Percentiles rank a stretch among this genome's conserved stretches.
phyloP scores from a whole-genome alignment of 768 basidiomycete species.

The Tulasnella sp. region DNA sequence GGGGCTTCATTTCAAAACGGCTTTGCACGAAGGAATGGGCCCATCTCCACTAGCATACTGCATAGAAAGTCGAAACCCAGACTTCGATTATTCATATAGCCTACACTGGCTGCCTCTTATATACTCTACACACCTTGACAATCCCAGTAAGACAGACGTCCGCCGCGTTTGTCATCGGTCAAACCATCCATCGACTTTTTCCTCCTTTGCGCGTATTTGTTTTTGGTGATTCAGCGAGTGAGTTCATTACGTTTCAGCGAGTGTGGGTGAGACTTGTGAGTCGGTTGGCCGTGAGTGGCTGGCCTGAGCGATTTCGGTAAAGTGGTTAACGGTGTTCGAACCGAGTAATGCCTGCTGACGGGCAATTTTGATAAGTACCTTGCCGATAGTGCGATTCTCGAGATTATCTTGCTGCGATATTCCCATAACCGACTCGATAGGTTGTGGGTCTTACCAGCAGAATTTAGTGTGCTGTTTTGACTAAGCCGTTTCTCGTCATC shows the following conservation, averaged over 20 bases:
- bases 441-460: no score
- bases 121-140: conserved; percentile 68
- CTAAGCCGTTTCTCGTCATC: no score
- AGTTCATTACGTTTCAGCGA: conserved; percentile 65
- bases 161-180: conserved; percentile 67
- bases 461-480: no score
- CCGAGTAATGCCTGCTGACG: neutral
- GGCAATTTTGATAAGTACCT: neutral
- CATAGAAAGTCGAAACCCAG: neutral
- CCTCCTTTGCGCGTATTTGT: conserved; percentile 75
- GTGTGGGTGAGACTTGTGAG: conserved; percentile 75
- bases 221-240: conserved; percentile 72
- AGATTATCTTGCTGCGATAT: neutral
- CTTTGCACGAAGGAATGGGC: neutral
- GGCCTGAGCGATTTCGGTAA: conserved; percentile 50
- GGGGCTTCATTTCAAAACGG: neutral
- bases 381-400: neutral
- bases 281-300: conserved; percentile 74
- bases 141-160: conserved; percentile 67
- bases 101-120: neutral
- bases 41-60: conserved; percentile 25
- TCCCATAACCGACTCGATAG: no score
- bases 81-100: neutral
- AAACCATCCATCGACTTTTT: conserved; percentile 65
- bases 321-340: neutral